Percentiles rank a stretch among this genome's conserved stretches.
phyloP scores from a whole-genome alignment of 2,329 filamentous ascomycete genomes.

The Westerdykella ornata region DNA sequence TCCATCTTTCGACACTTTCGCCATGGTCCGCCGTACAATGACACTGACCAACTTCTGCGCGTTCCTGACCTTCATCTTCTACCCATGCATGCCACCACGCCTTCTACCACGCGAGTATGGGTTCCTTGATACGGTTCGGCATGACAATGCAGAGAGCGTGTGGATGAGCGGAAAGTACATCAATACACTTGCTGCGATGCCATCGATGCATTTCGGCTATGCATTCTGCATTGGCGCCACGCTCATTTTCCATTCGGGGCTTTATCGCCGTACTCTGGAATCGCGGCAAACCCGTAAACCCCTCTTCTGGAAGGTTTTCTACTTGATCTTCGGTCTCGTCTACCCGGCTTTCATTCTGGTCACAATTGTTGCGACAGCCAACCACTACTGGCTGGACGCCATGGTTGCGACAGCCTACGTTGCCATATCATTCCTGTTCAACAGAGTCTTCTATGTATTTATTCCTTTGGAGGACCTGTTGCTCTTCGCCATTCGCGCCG shows the following conservation, averaged over 20 bases:
- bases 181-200: slow-evolving; percentile 44
- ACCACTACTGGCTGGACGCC: slow-evolving; percentile 55
- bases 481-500: slow-evolving; percentile 43
- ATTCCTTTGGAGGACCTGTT: slow-evolving; percentile 48
- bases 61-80: slow-evolving; percentile 48
- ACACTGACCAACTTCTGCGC: slow-evolving; percentile 50
- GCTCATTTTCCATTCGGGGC: slow-evolving; percentile 48
- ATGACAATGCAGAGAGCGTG: slow-evolving; percentile 43
- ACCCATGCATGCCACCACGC: slow-evolving; percentile 49
- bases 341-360: slow-evolving; percentile 51
- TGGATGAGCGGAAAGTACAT: slow-evolving; percentile 45
- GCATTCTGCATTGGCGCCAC: slow-evolving; percentile 49
- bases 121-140: slow-evolving; percentile 44
- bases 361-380: slow-evolving; percentile 56
- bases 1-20: slow-evolving; percentile 43
- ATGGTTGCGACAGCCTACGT: slow-evolving; percentile 46
- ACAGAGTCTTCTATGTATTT: slow-evolving; percentile 47
- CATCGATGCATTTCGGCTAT: slow-evolving; percentile 51
- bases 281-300: slow-evolving; percentile 40
- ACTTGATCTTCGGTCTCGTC: slow-evolving; percentile 43
- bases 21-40: slow-evolving; percentile 41
- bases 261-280: slow-evolving; percentile 41
- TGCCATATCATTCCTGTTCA: slow-evolving; percentile 43
- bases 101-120: slow-evolving; percentile 42
- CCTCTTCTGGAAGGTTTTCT: slow-evolving; percentile 39